Base-by-base conservation (phyloP, 495 filamentous ascomycete species). In the Lindgomyces ingoldianus region DNA sequence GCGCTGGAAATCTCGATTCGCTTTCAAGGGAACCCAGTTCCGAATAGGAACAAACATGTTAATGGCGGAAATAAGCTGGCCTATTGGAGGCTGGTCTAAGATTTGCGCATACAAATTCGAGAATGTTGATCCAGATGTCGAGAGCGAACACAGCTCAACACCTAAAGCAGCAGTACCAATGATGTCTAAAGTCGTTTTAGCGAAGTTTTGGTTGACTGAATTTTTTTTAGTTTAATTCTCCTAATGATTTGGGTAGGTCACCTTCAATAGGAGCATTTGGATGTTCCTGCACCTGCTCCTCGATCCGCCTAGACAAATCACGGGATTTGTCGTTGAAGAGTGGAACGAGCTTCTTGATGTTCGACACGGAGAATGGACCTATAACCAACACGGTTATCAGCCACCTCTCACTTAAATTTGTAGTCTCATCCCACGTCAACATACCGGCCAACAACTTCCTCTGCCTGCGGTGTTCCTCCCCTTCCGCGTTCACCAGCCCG, bases 151-250 rank as follows among this genome's bases (percentile, higher is more conserved):
- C 64, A 96, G 94, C 47, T 96, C 89, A 22, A 84, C 81, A 0
- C 90, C 91, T 68, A 96, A 82, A 1, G 89, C 90, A 0, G 89
- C 87, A 3, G 85, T 73, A 8, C 91, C 91, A 64, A 96, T 92
- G 55, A 96, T 91, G 67, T 96, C 92, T 12, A 96, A 84, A 0
- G 91, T 91, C 0, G 85, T 46, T 29, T 60, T 48, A 11, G 44
- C 25, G 46, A 49, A 24, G 12, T 33, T 19, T 2, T 27, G 12
- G 16, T 25, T 26, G 3, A 60, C 57, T 60, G 22, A 21, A 14
- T 36, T 39, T 39, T 39, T 6, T n/a, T 19, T 16, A 25, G 16
- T 14, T 58, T 2, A 8, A 27, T 4, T 29, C 4, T 30, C 9
- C 27, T 22, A 12, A 22, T 16, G 52, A 50, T 24, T n/a, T n/a